Base-by-base conservation (phyloP, 768 basidiomycete species). In the Pleurotus djamor region DNA sequence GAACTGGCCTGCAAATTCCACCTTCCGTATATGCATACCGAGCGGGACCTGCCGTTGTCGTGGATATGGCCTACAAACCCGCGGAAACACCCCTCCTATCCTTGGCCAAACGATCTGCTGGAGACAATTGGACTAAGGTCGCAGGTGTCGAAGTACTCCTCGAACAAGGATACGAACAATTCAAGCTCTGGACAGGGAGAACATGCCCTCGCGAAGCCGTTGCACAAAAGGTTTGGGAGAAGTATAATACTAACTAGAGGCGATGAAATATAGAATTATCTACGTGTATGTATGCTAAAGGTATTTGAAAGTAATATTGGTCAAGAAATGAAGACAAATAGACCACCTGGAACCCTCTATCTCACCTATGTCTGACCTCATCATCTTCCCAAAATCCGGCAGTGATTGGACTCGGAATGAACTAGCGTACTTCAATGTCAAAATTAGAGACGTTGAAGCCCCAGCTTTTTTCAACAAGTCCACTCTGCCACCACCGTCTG, bases 51-150 rank as follows among this genome's bases (percentile, higher is more conserved):
- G 76, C 79, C n/a, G 89, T 88, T 1, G 88, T 95, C 9, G 80
- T 98, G 9, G 97, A 99, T 65, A 91, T 97, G 89, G 94, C 96
- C 16, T 98, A 98, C 71, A 88, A 88, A 65, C 97, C 96, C 0
- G 83, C 88, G 3, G 81, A 86, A 64, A 98, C 96, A 12, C 88
- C 95, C 0, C 71, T 99, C 57, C 73, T 98, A 28, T 68, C 71
- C 55, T 72, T 96, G 12, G 95, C 93, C 4, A 78, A 80, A 64
- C 66, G 69, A 41, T 73, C 69, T 21, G 77, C 76, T 5, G 61
- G 70, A 33, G 38, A 17, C 28, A 76, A 81, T 36, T 96, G 95
- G 95, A 76, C 71, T 8, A 73, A 77, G 4, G 89, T 94, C n/a
- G 80, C 80, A 52, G 95, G 96, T 0, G 74, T 96, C 8, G 90